These are phyloP conservation scores for Backusella parvicylindrica DNA, from an alignment of 192 early-diverging fungal genomes.

Conservation along the genomic window DNA sequence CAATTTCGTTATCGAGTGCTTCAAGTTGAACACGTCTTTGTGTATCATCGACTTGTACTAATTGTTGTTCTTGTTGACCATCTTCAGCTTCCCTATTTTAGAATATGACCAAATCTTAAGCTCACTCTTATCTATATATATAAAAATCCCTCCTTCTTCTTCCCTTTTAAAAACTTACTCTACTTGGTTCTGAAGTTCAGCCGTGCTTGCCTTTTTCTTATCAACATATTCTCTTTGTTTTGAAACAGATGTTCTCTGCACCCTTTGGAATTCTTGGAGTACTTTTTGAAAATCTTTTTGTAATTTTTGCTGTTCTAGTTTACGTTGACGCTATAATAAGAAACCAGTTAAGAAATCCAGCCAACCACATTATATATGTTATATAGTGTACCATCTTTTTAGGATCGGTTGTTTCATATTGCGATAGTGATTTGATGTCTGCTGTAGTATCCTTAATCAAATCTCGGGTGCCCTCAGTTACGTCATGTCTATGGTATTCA, in stretches of 20 bases:
- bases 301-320: constrained; percentile 90
- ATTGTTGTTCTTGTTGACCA: constrained; percentile 47
- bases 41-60: constrained; percentile 55
- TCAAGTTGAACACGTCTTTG: constrained; percentile 61
- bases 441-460: constrained; percentile 74
- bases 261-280: constrained; percentile 82
- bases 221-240: constrained; percentile 84
- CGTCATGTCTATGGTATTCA: constrained; percentile 48
- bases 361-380: no score
- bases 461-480: constrained; percentile 80
- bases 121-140: no score
- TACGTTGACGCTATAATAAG: constrained; percentile 57
- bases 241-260: constrained; percentile 78
- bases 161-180: constrained; percentile 27
- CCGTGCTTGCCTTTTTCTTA: constrained; percentile 53
- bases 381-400: constrained; percentile 15
- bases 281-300: constrained; percentile 94
- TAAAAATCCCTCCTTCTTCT: no score
- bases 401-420: constrained; percentile 41
- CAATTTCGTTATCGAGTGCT: constrained; percentile 86
- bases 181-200: constrained; percentile 25
- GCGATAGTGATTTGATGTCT: constrained; percentile 74
- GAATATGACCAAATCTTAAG: no score
- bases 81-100: constrained; percentile 29
- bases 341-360: no score